Percentiles rank a stretch among this genome's conserved stretches.
Conservation (phyloP, 352 stramenopile species). For the Thalassiosira livingstoniorum region DNA sequence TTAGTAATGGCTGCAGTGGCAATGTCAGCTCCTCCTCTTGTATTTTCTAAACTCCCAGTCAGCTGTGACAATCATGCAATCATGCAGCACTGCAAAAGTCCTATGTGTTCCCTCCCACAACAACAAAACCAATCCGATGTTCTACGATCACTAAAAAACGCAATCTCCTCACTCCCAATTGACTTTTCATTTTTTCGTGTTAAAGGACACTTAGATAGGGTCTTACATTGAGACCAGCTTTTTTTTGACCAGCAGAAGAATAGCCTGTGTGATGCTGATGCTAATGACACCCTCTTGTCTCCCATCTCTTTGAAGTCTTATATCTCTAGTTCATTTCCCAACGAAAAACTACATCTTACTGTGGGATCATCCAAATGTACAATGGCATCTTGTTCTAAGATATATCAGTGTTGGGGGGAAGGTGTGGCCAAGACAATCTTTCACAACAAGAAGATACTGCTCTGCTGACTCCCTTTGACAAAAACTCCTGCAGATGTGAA, state of each 20-base stretch:
- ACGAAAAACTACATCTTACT: too few relatives aligned
- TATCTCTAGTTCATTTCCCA: background rate
- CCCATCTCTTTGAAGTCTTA: background rate
- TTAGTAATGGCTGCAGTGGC: too few relatives aligned
- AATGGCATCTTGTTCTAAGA: too few relatives aligned
- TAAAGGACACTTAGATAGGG: background rate
- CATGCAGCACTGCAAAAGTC: too few relatives aligned
- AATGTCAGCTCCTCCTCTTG: background rate
- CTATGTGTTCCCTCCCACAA: too few relatives aligned
- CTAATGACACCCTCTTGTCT: background rate
- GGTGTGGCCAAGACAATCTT: background rate
- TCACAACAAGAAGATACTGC: background rate
- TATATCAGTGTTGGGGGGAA: background rate
- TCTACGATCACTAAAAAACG: background rate
- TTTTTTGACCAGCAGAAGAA: too few relatives aligned
- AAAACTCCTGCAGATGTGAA: background rate
- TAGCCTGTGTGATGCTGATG: too few relatives aligned
- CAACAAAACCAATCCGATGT: too few relatives aligned
- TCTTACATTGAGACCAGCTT: too few relatives aligned
- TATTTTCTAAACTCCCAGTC: background rate
- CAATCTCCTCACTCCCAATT: background rate
- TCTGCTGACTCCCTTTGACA: background rate
- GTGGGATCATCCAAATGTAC: too few relatives aligned
- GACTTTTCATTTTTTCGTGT: background rate
- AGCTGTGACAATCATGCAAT: background rate